phyloP scores from a whole-genome alignment of 495 filamentous ascomycete species.

The Penicillium paxilli region DNA sequence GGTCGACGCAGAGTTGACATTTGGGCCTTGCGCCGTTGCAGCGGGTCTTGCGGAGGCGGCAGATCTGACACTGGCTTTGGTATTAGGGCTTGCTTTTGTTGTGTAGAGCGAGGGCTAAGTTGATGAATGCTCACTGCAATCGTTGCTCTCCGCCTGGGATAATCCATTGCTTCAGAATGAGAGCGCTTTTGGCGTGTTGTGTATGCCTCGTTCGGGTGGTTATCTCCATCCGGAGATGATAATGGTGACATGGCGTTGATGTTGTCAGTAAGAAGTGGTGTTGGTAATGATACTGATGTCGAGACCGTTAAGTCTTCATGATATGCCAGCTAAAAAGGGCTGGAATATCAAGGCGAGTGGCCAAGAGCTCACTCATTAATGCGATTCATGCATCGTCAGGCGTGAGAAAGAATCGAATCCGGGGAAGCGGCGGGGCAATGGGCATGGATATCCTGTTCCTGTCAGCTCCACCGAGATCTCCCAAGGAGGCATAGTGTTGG shows the following conservation, averaged over 20 bases:
- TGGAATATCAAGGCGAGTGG: too few relatives aligned
- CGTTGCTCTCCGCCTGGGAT: slow-evolving; percentile 67
- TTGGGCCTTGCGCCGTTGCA: slow-evolving; percentile 83
- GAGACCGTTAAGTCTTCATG: too few relatives aligned
- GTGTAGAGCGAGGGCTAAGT: not conserved
- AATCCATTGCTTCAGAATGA: slow-evolving; percentile 64
- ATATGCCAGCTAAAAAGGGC: too few relatives aligned
- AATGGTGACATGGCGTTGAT: not conserved
- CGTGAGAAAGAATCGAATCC: not conserved
- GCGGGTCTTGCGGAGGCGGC: slow-evolving; percentile 77
- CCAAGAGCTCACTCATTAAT: too few relatives aligned
- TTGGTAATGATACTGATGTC: too few relatives aligned
- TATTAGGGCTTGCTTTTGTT: not conserved
- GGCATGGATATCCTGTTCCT: not conserved
- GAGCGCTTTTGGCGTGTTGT: slow-evolving; percentile 69
- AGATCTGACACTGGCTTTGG: slow-evolving; percentile 55
- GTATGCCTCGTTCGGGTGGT: too few relatives aligned
- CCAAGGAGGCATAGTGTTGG: not conserved
- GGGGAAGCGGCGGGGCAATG: not conserved
- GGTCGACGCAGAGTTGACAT: slow-evolving; percentile 78
- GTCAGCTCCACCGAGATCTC: not conserved
- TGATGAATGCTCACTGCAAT: slow-evolving; percentile 58
- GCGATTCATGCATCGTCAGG: too few relatives aligned
- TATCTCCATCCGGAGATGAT: not conserved
- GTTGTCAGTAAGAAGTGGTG: too few relatives aligned